Percentiles rank a stretch among this genome's conserved stretches.
Evolutionary conservation across 1,284 basidiomycete species (phyloP).

Genomic region (Xerocomus nothofagi): DNA sequence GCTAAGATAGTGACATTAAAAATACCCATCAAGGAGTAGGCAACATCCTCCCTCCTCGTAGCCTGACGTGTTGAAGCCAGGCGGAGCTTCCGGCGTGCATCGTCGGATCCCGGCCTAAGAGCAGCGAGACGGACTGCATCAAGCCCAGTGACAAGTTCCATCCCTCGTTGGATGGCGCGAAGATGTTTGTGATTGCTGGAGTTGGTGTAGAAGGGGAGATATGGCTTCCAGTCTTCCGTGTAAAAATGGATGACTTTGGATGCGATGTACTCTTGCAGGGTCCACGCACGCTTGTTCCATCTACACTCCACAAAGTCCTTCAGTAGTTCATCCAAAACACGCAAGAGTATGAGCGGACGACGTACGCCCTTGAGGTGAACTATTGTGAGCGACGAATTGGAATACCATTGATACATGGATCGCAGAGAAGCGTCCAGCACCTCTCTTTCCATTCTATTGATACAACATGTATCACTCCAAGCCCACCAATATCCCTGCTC

Average conservation of each 20-base stretch:
- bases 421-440: conserved; percentile 6
- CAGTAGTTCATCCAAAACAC: background rate
- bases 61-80: conserved; percentile 10
- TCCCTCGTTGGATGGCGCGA: background rate
- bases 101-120: conserved; percentile 2
- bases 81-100: conserved; percentile 14
- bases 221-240: conserved; percentile 11
- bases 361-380: conserved; percentile 15
- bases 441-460: conserved; percentile 15
- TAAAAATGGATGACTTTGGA: conserved; percentile 9
- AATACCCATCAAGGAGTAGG: conserved; percentile 11
- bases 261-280: conserved; percentile 18
- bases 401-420: conserved; percentile 23
- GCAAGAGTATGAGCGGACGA: background rate
- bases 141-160: conserved; percentile 6
- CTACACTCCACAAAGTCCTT: conserved; percentile 6
- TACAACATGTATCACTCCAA: conserved; percentile 21
- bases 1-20: conserved; percentile 10
- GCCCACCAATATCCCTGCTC: conserved; percentile 13
- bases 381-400: conserved; percentile 9
- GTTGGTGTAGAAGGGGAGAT: background rate
- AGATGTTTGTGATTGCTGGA: background rate
- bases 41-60: conserved; percentile 8
- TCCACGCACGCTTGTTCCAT: conserved; percentile 20
- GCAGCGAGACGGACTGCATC: background rate